Evolutionary conservation across 306 rosid genomes (phyloP), one percentile per base, ranked within the genome.

Genomic region (Mimosa bimucronata): DNA sequence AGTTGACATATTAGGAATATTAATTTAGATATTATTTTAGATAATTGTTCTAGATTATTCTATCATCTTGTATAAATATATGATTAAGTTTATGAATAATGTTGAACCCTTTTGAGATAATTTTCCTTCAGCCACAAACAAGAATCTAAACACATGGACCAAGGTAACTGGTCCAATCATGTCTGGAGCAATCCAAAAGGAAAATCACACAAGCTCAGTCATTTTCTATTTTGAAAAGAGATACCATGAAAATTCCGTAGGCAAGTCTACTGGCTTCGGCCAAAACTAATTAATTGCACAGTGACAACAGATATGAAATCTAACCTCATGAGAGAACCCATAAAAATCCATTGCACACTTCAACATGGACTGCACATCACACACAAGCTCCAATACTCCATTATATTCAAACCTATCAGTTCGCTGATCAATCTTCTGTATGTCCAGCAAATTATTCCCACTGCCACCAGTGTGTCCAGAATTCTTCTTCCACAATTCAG

Each of bases 281-380:
- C 71, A 52, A 71, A n/a, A 61, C 46, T 23, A 23, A 77, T 71
- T 37, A 41, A 18, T 75, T 13, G 7, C 72, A 60, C 26, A 45
- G 18, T 23, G 34, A 73, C 45, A 26, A 80, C 16, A 64, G 60
- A 76, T 44, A 69, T 82, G 86, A 69, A 77, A 82, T 71, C 79
- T 77, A 84, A 95, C 98, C 98, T 95, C 98, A 70, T 84, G 83
- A 13, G 97, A 92, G 83, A 84, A 90, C 60, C 89, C 94, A 83
- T 92, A 88, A 77, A 78, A 88, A 48, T 95, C 90, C 95, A 95
- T 91, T 38, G 97, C 93, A 80, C 88, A 84, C 87, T 84, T 95
- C 91, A 95, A 75, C 98, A 95, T 91, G 75, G 85, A 84, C 84
- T 95, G 98, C 80, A 95, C 97, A 79, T 95, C 98, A 62, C 73